Evolutionary conservation across 352 stramenopile genomes (phyloP).

Genomic region (Phytopythium litorale): DNA sequence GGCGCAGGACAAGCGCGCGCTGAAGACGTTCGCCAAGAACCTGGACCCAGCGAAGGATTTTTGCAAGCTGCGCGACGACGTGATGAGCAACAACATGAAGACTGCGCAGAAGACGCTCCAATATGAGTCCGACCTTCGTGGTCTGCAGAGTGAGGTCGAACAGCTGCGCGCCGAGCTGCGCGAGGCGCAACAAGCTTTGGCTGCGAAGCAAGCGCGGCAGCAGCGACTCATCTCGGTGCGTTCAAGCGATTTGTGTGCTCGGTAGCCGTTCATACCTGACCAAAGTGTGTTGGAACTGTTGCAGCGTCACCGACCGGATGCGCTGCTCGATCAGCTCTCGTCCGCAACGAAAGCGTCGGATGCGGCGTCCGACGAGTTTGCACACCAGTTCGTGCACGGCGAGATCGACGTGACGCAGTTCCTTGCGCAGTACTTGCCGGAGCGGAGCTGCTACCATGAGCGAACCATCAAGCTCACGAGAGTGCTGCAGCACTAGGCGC

Average conservation of each 20-base stretch:
- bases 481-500: conserved; percentile 52
- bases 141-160: conserved; percentile 49
- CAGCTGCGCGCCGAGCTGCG: conserved; percentile 42
- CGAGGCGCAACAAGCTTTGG: conserved; percentile 46
- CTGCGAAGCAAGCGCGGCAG: conserved; percentile 67
- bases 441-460: conserved; percentile 72
- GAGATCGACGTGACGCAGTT: conserved; percentile 70
- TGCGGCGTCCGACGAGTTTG: conserved; percentile 64
- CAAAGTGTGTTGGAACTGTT: background rate
- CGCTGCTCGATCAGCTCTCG: conserved; percentile 65
- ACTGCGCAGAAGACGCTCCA: conserved; percentile 67
- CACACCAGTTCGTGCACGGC: conserved; percentile 66
- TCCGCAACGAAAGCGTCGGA: conserved; percentile 56
- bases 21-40: conserved; percentile 63
- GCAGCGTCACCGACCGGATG: conserved; percentile 66
- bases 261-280: background rate
- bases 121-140: conserved; percentile 46
- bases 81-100: conserved; percentile 74
- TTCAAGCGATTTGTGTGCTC: background rate
- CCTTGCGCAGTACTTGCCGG: conserved; percentile 55
- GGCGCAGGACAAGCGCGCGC: conserved; percentile 44
- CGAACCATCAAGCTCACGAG: conserved; percentile 70
- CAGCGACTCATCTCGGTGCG: conserved; percentile 65
- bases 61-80: conserved; percentile 61
- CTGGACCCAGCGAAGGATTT: conserved; percentile 67